These are phyloP conservation scores for Schizosaccharomyces osmophilus DNA, from an alignment of 805 yeast genomes.

Conservation along the genomic window DNA sequence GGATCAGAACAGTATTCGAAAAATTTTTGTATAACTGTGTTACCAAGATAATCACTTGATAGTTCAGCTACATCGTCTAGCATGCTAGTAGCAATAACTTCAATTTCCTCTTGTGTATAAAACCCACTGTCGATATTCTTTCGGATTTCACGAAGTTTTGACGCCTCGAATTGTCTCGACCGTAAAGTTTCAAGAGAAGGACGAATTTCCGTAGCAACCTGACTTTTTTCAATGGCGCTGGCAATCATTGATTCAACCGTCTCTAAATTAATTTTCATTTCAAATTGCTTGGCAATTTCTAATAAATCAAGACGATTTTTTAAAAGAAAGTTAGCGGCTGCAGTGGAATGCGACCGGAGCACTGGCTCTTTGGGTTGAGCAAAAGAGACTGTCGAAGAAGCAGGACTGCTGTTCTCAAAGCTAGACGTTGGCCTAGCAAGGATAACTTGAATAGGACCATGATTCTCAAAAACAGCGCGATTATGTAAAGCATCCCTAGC, in stretches of 20 bases:
- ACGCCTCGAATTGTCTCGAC: conserved; percentile 59
- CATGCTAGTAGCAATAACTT: conserved; percentile 63
- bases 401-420: conserved; percentile 13
- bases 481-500: conserved; percentile 62
- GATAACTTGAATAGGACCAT: conserved; percentile 46
- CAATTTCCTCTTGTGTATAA: conserved; percentile 38
- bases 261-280: conserved; percentile 8
- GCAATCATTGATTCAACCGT: neutral
- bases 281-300: conserved; percentile 15
- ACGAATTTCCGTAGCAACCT: conserved; percentile 15
- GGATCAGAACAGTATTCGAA: conserved; percentile 48
- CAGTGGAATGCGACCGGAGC: neutral
- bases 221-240: conserved; percentile 8
- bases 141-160: conserved; percentile 65
- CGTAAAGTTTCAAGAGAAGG: conserved; percentile 53
- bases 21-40: conserved; percentile 80
- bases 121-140: conserved; percentile 38
- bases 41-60: conserved; percentile 80
- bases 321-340: neutral
- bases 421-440: conserved; percentile 36
- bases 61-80: conserved; percentile 71
- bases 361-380: neutral
- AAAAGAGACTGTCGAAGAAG: neutral
- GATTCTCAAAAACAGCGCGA: conserved; percentile 59
- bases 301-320: conserved; percentile 10